Evolutionary conservation across 352 stramenopile genomes (phyloP), one percentile per base, ranked within the genome.

Genomic region (Globisporangium abappressorium): DNA sequence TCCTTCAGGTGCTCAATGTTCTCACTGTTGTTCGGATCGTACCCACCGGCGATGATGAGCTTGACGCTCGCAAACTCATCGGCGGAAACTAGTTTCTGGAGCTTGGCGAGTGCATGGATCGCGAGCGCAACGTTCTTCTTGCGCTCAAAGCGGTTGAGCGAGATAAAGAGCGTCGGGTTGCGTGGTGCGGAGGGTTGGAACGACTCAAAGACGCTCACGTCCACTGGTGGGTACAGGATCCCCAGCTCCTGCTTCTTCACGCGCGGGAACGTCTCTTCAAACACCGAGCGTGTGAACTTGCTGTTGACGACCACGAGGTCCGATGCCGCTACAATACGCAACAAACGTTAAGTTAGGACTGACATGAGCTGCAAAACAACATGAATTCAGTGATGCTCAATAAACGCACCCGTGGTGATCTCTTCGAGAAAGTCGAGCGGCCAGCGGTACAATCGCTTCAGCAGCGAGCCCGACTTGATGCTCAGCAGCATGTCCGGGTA

Each of bases 401-500:
- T 43, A 15, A 43, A 33, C 30, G 73, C 98, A 92, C 57, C 76
- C 49, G 97, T 98, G 5, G 94, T 98, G 38, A 92, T 74, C 75
- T 99, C 95, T 79, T 99, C 97, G 58, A 98, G 65, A 12, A 71
- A 78, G 76, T 99, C 96, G 38, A 99, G 81, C 11, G 95, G 84
- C 28, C 79, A 70, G 62, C 98, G 88, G 74, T 99, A 99, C 43
- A 92, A 63, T 11, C 71, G 74, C 70, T 95, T 97, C 53, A 97
- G 81, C n/a, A 67, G 58, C 11, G 79, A 96, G 2, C 72, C 53
- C 0, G 85, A 82, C 30, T 79, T 69, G 41, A 81, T 75, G 43
- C 82, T 95, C 14, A 99, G 85, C 38, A 99, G 81, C 71, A 99
- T 98, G 80, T 99, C 98, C 0, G 98, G 98, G 79, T 99, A 99